Conservation (phyloP, 805 yeast species). For the Blastobotrys parvus region DNA sequence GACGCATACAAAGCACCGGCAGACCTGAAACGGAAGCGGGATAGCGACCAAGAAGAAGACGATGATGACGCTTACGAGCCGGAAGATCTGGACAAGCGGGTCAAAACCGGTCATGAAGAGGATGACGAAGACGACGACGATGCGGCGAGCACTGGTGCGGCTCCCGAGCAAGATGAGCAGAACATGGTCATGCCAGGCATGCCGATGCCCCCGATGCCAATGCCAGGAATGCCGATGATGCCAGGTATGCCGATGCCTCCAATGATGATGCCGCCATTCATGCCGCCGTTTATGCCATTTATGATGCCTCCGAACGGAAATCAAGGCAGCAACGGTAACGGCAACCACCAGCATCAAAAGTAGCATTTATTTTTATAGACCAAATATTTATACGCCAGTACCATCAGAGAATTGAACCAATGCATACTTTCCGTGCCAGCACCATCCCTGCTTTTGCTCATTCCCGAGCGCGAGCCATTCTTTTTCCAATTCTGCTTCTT, state of each 20-base stretch:
- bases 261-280: conserved; percentile 11
- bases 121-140: background rate
- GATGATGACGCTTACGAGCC: background rate
- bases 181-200: conserved; percentile 12
- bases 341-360: conserved; percentile 1
- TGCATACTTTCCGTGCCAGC: conserved; percentile 88
- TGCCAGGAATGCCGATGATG: conserved; percentile 21
- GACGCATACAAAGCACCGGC: conserved; percentile 30
- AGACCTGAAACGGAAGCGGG: conserved; percentile 3
- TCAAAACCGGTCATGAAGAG: conserved; percentile 5
- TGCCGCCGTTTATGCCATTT: conserved; percentile 19
- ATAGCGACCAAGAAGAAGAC: conserved; percentile 6
- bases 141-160: conserved; percentile 2
- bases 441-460: conserved; percentile 70
- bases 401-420: conserved; percentile 59
- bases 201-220: conserved; percentile 20
- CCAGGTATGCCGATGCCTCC: conserved; percentile 22
- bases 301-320: conserved; percentile 9
- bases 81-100: conserved; percentile 2
- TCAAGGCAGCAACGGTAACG: conserved; percentile 28
- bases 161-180: conserved; percentile 8
- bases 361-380: no score
- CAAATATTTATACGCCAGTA: no score
- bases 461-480: conserved; percentile 52
- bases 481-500: conserved; percentile 56